phyloP scores from a whole-genome alignment of 2,329 filamentous ascomycete species.

The Fusarium mangiferae region DNA sequence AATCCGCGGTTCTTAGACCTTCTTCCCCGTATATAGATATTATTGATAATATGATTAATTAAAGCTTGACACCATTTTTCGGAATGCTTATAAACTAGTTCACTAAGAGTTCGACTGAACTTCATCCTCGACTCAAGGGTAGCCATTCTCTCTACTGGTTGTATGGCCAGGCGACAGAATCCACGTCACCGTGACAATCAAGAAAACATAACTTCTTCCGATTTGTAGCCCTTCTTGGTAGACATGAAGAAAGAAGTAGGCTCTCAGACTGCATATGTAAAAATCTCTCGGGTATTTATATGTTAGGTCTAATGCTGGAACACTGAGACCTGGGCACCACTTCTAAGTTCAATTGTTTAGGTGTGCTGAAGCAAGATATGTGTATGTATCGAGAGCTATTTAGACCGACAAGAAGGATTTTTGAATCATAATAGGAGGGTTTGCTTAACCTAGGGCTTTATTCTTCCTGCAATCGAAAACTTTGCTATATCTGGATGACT shows the following conservation, averaged over 20 bases:
- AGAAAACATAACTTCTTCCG: not conserved
- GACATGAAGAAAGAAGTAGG: not conserved
- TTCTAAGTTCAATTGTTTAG: no score
- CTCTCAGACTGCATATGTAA: not conserved
- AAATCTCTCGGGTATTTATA: not conserved
- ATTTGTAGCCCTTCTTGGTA: not conserved
- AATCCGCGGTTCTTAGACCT: not conserved
- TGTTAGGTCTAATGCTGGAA: not conserved
- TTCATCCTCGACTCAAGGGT: not conserved
- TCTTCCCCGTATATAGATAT: not conserved
- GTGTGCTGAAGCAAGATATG: accelerated
- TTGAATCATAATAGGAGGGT: accelerated
- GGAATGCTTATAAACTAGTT: not conserved
- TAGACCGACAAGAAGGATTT: accelerated
- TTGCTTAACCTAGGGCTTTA: not conserved
- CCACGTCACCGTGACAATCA: no score
- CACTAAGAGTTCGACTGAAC: not conserved
- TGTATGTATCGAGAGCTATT: no score
- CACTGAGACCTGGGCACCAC: no score
- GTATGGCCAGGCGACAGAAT: not conserved
- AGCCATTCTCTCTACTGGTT: not conserved
- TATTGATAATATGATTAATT: not conserved
- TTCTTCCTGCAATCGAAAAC: not conserved
- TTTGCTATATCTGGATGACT: not conserved
- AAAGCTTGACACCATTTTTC: not conserved